Base-by-base conservation (phyloP, 805 yeast species). In the Zygoascus bituminiphila region DNA sequence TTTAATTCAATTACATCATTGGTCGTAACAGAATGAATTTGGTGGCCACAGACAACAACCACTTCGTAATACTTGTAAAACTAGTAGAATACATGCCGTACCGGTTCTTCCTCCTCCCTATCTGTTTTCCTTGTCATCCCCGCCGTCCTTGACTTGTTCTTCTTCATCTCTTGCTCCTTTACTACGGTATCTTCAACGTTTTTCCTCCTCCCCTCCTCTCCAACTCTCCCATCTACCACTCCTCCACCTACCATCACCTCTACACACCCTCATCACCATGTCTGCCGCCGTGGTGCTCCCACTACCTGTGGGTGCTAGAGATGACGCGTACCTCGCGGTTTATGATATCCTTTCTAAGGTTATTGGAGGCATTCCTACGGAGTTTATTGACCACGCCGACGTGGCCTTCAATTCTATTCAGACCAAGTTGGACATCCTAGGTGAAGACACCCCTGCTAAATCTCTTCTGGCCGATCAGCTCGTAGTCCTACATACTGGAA, bases 311-410 rank as follows among this genome's bases (percentile, higher is more conserved):
- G 48, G 50, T 10, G 43, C 53, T 20, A 36, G 49, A 36, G 59
- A 56, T 44, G 55, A 56, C 49, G 56, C 59, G 24, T 56, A 54
- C 48, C 43, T 51, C 47, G 59, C 59, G 15, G 44, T 54, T 14
- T 51, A 47, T 41, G 54, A 51, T 21, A 45, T 50, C 10, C 46
- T 56, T 36, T 33, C 49, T 21, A 45, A 51, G 23, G 40, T 54
- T 23, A 19, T 40, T 23, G 44, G 45, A 15, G 20, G 17, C 7
- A 24, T 41, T 19, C 44, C 44, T 14, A 41, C 44, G 25, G 44
- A 41, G 35, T 41, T 41, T 26, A 41, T 41, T 14, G 22, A 15
- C 15, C 44, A 24, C 14, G 35, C 24, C 5, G 44, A 24, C 25
- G 22, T 10, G 14, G 33, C 25, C 9, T 4, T 26, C 22, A 19